Base-by-base conservation (phyloP, 495 filamentous ascomycete species). In the Corynascus novoguineensis region DNA sequence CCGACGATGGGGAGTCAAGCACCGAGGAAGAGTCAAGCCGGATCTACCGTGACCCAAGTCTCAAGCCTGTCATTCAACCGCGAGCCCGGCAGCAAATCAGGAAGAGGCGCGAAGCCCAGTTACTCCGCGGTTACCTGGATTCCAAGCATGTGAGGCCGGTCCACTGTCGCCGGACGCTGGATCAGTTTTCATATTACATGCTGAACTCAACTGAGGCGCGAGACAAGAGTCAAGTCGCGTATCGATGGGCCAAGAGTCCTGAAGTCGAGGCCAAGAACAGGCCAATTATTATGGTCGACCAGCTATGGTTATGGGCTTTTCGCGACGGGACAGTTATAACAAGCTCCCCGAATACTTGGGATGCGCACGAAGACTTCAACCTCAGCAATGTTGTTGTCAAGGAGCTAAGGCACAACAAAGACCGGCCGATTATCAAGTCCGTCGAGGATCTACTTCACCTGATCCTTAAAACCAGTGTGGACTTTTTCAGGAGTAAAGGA, bases 281-380 rank as follows among this genome's bases (percentile, higher is more conserved):
- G 19, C 62, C 62, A 8, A 58, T 64, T 21, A 24, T 64, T 31
- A 64, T 64, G 62, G 48, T 64, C 9, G 62, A 64, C 45, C 62
- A 64, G 46, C 47, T 64, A 24, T 64, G 62, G 62, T 37, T 61
- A 0, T 64, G 58, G 62, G 55, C 53, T 1, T 31, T 64, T 3
- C 58, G 51, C 5, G 50, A 64, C 15, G 61, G 61, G 4, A 64
- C 62, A 0, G 55, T 61, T 0, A 52, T 64, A 9, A 64, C 62
- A 4, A 58, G 62, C 19, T 6, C 57, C 8, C 62, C 62, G n/a
- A 61, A 55, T 50, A 64, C 58, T 3, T 41, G 51, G 7, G 51
- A 50, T 14, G 17, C 28, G 3, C 52, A 34, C 0, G 54, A 61
- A 24, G 14, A 25, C 9, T 62, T 54, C 50, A 65, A 60, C 40